Base-by-base conservation (phyloP, 768 basidiomycete species). In the Kwoniella newhampshirensis region DNA sequence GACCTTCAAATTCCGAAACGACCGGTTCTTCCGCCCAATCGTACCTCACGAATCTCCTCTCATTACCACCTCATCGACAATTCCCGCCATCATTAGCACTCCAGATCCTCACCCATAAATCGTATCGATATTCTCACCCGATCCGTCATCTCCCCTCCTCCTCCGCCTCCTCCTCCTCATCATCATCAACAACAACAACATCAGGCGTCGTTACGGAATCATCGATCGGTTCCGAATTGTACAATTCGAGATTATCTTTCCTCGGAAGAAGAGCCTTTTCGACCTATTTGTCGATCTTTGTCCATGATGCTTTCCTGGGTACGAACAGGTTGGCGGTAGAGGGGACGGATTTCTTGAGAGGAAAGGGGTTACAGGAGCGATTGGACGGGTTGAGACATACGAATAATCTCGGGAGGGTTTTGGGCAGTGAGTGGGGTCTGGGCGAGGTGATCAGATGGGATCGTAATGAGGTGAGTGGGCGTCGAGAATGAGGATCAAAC, bases 61-160 rank as follows among this genome's bases (percentile, higher is more conserved):
- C 52, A 35, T 52, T 76, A 1, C 70, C 73, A 7, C 46, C 66
- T 13, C 42, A 60, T 11, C 58, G 59, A n/a, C 52, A 56, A 42
- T 71, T 76, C 57, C 63, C 73, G 17, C 67, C 69, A 1, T 43
- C 52, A n/a, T 63, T 74, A 8, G 64, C 73, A 5, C 60, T 76
- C 2, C 73, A 72, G 37, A 72, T 73, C 48, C 56, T 76, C 17
- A 76, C 75, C 1, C 75, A 76, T 54, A 74, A 74, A 68, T 74
- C 73, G 37, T 76, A 68, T 48, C 61, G 66, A n/a, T 67, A 63
- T 47, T 63, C 61, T 7, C 73, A 76, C 27, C 41, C 61, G n/a
- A 61, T 73, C 41, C 63, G 65, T 4, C 60, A 56, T 49, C 49
- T 56, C 12, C 40, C 23, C 18, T 27, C 49, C 17, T 15, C 27